Evolutionary conservation across 805 yeast species (phyloP), one percentile per base, ranked within the genome.

Genomic region (Pichia eremophila): DNA sequence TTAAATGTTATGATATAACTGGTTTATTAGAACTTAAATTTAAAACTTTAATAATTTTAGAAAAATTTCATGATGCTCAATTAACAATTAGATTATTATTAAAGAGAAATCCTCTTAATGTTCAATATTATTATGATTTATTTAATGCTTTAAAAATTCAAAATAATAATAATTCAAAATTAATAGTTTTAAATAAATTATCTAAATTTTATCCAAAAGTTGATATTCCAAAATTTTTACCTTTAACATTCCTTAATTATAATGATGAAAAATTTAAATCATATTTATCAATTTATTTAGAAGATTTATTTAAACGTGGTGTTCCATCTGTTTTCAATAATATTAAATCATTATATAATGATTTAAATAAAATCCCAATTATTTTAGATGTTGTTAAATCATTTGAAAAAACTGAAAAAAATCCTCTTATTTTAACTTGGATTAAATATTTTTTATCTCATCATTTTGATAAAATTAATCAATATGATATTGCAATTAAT

Each of bases 261-360:
- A 38, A 44, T 6, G 61, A 60, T 39, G 25, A 22, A 22, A 5
- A 22, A 22, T 70, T 75, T 28, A 63, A 71, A 41, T 50, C 50
- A 10, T 74, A 75, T 46, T 79, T 77, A 8, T 56, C 65, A 31
- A 62, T 63, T 2, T 93, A 89, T 61, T 65, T 90, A 41, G 49
- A 74, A 6, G 64, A 71, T 5, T 85, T 83, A 59, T 74, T 93
- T 57, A 67, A 74, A 52, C 75, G 88, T 47, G 95, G 95, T 39
- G 93, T 89, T 34, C 98, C 98, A 5, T 85, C 96, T 1, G 76
- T 93, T 5, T 93, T 90, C 66, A 83, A 83, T 47, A 83, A 86
- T 56, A 78, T 93, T 44, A 89, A 90, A 66, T 85, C 95, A 1
- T 71, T 89, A 53, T 87, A 86, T 66, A 73, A 69, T 47, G 75